Evolutionary conservation across 306 rosid species (phyloP).

Genomic region (Mucuna pruriens): DNA sequence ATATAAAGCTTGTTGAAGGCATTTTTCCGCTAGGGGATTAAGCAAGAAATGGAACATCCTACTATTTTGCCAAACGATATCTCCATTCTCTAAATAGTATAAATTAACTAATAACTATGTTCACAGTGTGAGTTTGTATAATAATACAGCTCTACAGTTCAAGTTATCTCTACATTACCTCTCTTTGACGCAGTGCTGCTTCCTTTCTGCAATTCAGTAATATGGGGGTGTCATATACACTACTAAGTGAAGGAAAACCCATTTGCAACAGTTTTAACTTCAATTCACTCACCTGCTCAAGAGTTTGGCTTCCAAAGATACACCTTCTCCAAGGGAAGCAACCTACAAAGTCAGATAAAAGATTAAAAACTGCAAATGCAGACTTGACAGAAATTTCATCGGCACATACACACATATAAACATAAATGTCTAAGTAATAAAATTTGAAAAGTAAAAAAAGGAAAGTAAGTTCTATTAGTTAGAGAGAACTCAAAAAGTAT

Average conservation of each 20-base stretch:
- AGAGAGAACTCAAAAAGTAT: slow-evolving; percentile 17
- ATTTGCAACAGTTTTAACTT: slow-evolving; percentile 39
- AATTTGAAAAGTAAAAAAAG: slow-evolving; percentile 2
- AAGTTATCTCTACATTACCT: slow-evolving; percentile 62
- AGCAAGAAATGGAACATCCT: slow-evolving; percentile 34
- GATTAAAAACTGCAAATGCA: slow-evolving; percentile 36
- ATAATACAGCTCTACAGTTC: slow-evolving; percentile 25
- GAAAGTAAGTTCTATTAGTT: not conserved
- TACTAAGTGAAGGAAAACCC: slow-evolving; percentile 32
- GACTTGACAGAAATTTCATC: not conserved
- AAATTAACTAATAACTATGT: slow-evolving; percentile 32
- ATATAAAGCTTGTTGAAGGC: slow-evolving; percentile 29
- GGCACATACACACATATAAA: not conserved
- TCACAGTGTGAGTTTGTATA: slow-evolving; percentile 15
- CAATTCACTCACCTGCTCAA: slow-evolving; percentile 85
- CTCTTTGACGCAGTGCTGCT: slow-evolving; percentile 88
- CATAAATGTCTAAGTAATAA: slow-evolving; percentile 29
- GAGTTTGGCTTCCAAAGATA: slow-evolving; percentile 97
- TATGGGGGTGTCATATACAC: slow-evolving; percentile 32
- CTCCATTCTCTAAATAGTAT: slow-evolving; percentile 14
- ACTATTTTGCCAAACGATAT: slow-evolving; percentile 32
- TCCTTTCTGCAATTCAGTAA: slow-evolving; percentile 75
- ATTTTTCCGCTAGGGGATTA: not conserved
- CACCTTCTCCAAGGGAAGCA: slow-evolving; percentile 93
- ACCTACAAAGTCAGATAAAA: slow-evolving; percentile 60